A percentile compares a stretch with the other conserved stretches of the same genome.
Evolutionary conservation across 2,329 filamentous ascomycete genomes (phyloP).

Genomic region (Colletotrichum tropicale): DNA sequence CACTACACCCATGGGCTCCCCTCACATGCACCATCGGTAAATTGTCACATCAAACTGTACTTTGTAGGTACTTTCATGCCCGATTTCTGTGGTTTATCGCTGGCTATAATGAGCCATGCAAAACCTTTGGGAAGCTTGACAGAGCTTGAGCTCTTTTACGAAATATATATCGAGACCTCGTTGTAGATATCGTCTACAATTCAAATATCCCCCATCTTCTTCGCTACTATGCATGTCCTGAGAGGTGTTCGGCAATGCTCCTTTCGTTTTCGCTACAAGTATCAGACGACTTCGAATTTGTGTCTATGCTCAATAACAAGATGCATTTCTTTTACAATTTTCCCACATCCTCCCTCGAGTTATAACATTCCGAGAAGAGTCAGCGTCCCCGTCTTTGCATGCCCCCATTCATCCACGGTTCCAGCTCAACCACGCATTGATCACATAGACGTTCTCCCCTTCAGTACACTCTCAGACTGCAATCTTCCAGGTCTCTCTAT

Average conservation of each 20-base stretch:
- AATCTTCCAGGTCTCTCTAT: too few relatives aligned
- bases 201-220: background rate
- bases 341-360: too few relatives aligned
- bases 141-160: background rate
- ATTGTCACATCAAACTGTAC: accelerated
- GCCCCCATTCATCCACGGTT: too few relatives aligned
- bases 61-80: background rate
- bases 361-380: too few relatives aligned
- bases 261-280: background rate
- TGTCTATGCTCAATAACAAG: too few relatives aligned
- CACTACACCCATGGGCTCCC: background rate
- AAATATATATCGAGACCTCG: accelerated
- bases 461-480: too few relatives aligned
- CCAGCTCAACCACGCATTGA: too few relatives aligned
- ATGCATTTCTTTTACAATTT: too few relatives aligned
- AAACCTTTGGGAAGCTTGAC: background rate
- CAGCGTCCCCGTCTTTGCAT: accelerated
- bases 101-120: background rate
- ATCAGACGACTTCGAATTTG: background rate
- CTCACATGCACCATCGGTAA: background rate
- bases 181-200: background rate
- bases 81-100: background rate
- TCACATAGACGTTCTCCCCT: too few relatives aligned
- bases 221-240: background rate
- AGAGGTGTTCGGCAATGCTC: background rate